phyloP scores from a whole-genome alignment of 2,329 filamentous ascomycete species.

The Plenodomus lindquistii region DNA sequence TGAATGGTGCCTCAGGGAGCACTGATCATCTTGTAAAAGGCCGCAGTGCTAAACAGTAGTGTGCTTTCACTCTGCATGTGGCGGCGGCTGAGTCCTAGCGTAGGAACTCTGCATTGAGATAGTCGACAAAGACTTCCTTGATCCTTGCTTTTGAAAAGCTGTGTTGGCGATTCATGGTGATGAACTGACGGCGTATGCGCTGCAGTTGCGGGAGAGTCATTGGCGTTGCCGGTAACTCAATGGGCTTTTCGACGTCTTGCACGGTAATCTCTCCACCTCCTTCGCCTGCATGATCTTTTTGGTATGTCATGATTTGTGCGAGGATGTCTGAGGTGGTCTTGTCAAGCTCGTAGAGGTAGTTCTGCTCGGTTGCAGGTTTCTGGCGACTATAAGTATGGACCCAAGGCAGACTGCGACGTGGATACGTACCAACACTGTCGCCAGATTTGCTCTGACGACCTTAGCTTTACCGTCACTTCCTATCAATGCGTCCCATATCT shows the following conservation, averaged over 20 bases:
- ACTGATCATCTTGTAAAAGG: background rate
- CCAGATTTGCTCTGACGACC: conserved; percentile 71
- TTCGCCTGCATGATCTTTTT: conserved; percentile 66
- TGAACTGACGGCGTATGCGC: conserved; percentile 75
- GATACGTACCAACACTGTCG: conserved; percentile 63
- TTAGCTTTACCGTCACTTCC: conserved; percentile 66
- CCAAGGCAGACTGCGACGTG: background rate
- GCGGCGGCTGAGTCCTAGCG: conserved; percentile 23
- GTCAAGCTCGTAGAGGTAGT: conserved; percentile 81
- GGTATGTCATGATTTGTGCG: conserved; percentile 68
- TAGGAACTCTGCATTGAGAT: conserved; percentile 44
- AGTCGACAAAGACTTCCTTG: conserved; percentile 45
- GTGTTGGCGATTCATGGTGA: conserved; percentile 73
- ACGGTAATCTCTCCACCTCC: conserved; percentile 63
- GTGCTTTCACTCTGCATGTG: conserved; percentile 1
- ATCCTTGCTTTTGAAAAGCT: conserved; percentile 46
- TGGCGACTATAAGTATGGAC: conserved; percentile 19
- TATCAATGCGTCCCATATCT: conserved; percentile 74
- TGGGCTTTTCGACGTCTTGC: conserved; percentile 56
- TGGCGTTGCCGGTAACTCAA: conserved; percentile 68
- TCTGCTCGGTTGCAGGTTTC: conserved; percentile 64
- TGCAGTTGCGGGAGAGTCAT: conserved; percentile 76
- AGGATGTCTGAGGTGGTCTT: conserved; percentile 78
- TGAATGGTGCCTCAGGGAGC: background rate
- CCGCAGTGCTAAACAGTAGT: background rate